Base-by-base conservation (phyloP, 768 basidiomycete species). In the Suillus decipiens region DNA sequence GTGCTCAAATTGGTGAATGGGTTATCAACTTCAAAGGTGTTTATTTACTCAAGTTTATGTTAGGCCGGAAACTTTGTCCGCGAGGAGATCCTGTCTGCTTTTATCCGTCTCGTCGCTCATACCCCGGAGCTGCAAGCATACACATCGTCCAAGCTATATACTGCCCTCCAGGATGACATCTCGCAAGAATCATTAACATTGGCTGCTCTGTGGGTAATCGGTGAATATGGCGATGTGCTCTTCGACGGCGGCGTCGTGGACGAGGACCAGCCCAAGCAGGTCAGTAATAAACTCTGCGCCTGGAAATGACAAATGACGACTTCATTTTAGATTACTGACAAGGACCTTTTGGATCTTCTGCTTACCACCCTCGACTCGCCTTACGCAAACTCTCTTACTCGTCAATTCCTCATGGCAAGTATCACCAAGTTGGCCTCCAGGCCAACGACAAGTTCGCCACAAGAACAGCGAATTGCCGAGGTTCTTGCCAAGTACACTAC, bases 41-140 rank as follows among this genome's bases (percentile, higher is more conserved):
- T 59, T 65, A 37, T 61, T 55, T 65, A 53, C 48, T 36, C 22
- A 70, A 10, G 55, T 50, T 33, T 7, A 9, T 3, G 34, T 5
- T 66, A 98, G 96, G 96, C 97, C 22, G 97, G 97, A 43, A 99
- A 99, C 77, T 98, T 93, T 69, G 96, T 99, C 24, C 85, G 95
- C 65, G 97, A 99, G 76, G 97, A 99, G 73, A 93, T 98, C 50
- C 76, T 99, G 22, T 93, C 96, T 0, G 88, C 91, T 2, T 99
- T 99, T 77, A 93, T 99, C 67, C 90, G 97, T 31, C 85, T 99
- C 34, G 95, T 98, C 0, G 93, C 93, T 33, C 95, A 99, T 74
- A 99, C 97, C 0, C 95, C 96, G 1, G 97, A 99, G 73, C 81
- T 99, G 24, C 97, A 99, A 76, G 88, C 89, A 3, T 99, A 99